phyloP scores from a whole-genome alignment of 345 rosid genomes.

The Microthlaspi erraticum region DNA sequence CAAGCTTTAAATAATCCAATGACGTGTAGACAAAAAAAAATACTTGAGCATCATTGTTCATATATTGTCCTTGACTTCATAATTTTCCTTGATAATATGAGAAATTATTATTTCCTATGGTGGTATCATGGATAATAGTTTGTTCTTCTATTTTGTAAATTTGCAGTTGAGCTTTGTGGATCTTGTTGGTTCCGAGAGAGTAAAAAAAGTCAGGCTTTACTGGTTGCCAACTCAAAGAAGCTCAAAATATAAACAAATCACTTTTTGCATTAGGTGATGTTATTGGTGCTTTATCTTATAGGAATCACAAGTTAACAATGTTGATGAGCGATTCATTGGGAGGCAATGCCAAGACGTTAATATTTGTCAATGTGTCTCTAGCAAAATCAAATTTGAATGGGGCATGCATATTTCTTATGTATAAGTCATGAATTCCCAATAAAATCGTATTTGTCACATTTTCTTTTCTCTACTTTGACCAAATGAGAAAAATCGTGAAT shows the following conservation, averaged over 20 bases:
- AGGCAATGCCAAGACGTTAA: slow-evolving; percentile 95
- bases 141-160: slow-evolving; percentile 21
- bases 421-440: slow-evolving; percentile 47
- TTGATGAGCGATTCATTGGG: slow-evolving; percentile 98
- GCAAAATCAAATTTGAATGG: slow-evolving; percentile 90
- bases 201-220: slow-evolving; percentile 94
- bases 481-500: slow-evolving; percentile 73
- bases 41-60: background rate
- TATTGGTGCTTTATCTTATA: slow-evolving; percentile 86
- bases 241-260: slow-evolving; percentile 95
- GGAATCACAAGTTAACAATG: slow-evolving; percentile 96
- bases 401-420: slow-evolving; percentile 83
- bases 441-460: background rate
- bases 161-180: slow-evolving; percentile 95
- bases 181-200: slow-evolving; percentile 96
- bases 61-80: background rate
- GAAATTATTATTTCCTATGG: background rate
- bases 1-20: slow-evolving; percentile 8
- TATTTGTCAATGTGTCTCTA: slow-evolving; percentile 93
- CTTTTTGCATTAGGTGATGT: slow-evolving; percentile 97
- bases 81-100: background rate
- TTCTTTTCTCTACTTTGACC: background rate
- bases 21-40: slow-evolving; percentile 23
- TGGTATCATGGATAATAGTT: slow-evolving; percentile 13
- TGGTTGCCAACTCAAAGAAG: slow-evolving; percentile 89